Evolutionary conservation across 129 eudicot species (phyloP), one percentile per base, ranked within the genome.

Genomic region (Ambrosia trifida): DNA sequence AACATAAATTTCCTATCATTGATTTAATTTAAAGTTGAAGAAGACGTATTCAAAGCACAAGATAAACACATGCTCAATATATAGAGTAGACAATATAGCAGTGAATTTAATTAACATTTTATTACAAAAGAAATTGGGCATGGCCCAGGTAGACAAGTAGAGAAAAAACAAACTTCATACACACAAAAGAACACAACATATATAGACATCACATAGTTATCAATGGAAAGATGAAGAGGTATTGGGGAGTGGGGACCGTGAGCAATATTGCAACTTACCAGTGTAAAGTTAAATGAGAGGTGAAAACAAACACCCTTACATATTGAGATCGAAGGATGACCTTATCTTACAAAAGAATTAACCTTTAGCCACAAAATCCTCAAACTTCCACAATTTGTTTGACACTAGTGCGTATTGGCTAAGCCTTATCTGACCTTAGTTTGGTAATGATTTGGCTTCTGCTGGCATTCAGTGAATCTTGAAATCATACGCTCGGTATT

Each of bases 341-440:
- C 81, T 77, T 77, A 77, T 77, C 81, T 77, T 56, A 38, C 62
- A 52, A 1, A 70, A 44, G 41, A 62, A 62, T 64, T 62, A 61
- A 40, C 66, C 72, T 77, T 47, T 72, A 77, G 63, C 81, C 81
- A 77, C 81, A 70, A 77, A 77, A 77, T 33, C 66, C 58, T 62
- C 49, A 63, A 12, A 38, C 64, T 52, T 53, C 16, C 66, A 70
- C 65, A 72, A 77, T 70, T 70, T 74, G 78, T 74, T 64, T 44
- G 8, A 50, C 58, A 69, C 20, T 51, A 44, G 49, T 70, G 66
- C 81, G 16, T 50, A 77, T 43, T 63, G 76, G 76, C 66, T 43
- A 77, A 70, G 67, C 76, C 76, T 77, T 72, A 70, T 77, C 81
- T 70, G 24, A 77, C 75, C 66, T 47, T 7, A 24, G 33, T 69